These are phyloP conservation scores for Heritiera fomes DNA, from an alignment of 345 rosid species.

Conservation along the genomic window DNA sequence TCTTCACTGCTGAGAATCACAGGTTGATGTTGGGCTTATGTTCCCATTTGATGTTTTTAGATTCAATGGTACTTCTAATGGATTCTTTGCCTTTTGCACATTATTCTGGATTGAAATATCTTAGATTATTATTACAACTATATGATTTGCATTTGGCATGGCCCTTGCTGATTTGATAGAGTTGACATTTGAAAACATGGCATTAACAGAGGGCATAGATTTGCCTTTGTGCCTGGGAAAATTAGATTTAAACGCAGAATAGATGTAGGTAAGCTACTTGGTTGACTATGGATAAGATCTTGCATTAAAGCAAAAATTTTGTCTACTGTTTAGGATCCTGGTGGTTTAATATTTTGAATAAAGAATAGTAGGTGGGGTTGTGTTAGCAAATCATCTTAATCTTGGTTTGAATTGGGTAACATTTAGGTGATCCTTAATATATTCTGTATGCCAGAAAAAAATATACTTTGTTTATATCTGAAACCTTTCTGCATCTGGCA, in stretches of 20 bases:
- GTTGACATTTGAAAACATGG: too few relatives aligned
- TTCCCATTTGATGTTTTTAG: slow-evolving; percentile 7
- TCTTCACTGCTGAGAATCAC: slow-evolving; percentile 85
- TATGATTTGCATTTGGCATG: background rate
- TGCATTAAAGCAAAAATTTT: background rate
- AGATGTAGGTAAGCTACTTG: background rate
- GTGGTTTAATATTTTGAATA: background rate
- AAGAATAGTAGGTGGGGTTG: background rate
- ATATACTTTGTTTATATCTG: too few relatives aligned
- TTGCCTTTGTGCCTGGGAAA: background rate
- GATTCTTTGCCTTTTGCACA: background rate
- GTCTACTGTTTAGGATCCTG: background rate
- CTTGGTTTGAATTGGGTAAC: background rate
- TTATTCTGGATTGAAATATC: background rate
- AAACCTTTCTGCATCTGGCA: background rate
- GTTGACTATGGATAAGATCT: background rate
- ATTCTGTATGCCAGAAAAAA: too few relatives aligned
- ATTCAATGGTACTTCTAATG: background rate
- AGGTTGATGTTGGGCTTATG: slow-evolving; percentile 46
- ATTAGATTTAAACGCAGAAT: too few relatives aligned
- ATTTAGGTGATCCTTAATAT: background rate
- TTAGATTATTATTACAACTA: background rate
- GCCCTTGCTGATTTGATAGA: background rate
- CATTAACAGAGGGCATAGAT: too few relatives aligned
- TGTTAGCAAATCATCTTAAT: background rate